Conservation (phyloP, 495 filamentous ascomycete species). For the Aspergillus asperescens region DNA sequence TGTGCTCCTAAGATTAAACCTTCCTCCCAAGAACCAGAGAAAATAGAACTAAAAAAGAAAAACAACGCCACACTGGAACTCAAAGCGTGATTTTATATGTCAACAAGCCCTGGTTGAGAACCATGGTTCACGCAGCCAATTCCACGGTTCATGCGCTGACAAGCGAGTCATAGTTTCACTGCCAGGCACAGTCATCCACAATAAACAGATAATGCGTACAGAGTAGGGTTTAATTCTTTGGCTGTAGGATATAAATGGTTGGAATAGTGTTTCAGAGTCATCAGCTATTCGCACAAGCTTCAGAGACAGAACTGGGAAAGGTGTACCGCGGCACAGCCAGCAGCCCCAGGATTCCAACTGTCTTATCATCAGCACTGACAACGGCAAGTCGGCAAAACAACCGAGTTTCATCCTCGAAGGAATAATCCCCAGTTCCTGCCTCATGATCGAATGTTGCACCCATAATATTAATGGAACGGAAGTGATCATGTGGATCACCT, state of each 20-base stretch:
- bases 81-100: background rate
- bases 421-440: background rate
- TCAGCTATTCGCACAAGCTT: too few species aligned
- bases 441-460: background rate
- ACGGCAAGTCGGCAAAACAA: background rate
- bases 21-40: background rate
- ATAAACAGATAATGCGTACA: too few species aligned
- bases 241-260: too few species aligned
- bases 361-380: background rate
- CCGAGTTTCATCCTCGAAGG: background rate
- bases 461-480: background rate
- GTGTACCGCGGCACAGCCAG: too few species aligned
- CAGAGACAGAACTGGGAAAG: too few species aligned
- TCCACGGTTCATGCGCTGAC: slow-evolving; percentile 6
- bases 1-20: too few species aligned
- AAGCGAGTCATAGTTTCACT: background rate
- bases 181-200: too few species aligned
- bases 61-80: background rate
- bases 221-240: too few species aligned
- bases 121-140: slow-evolving; percentile 2
- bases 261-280: too few species aligned
- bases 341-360: too few species aligned
- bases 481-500: background rate
- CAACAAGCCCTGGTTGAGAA: slow-evolving; percentile 1
- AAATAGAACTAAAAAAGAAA: background rate